Percentiles rank a stretch among this genome's conserved stretches.
phyloP scores from a whole-genome alignment of 75 land plant genomes.

The Selaginella moellendorffii region DNA sequence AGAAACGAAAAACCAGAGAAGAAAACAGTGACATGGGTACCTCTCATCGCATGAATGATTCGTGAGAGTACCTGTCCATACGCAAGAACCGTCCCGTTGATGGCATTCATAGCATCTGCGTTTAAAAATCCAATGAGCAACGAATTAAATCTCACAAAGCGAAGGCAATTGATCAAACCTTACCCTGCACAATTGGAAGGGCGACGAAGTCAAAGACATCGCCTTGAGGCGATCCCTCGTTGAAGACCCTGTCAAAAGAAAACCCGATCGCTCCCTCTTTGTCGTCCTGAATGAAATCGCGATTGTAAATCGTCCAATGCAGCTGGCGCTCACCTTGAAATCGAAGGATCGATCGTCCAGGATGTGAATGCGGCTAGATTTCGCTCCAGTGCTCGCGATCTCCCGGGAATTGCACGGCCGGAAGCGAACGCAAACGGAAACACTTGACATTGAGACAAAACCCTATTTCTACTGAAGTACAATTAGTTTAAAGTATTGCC shows the following conservation, averaged over 20 bases:
- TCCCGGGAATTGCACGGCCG: slow-evolving; percentile 46
- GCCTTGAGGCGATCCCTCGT: slow-evolving; percentile 44
- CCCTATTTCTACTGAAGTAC: too few species aligned
- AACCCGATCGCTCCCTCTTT: slow-evolving; percentile 50
- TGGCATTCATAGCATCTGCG: slow-evolving; percentile 50
- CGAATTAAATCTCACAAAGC: not conserved
- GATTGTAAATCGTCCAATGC: not conserved
- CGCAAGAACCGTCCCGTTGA: slow-evolving; percentile 60
- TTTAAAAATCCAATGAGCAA: not conserved
- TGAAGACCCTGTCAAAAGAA: slow-evolving; percentile 56
- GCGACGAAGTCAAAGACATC: slow-evolving; percentile 63
- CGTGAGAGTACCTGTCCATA: slow-evolving; percentile 57
- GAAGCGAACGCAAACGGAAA: slow-evolving; percentile 54
- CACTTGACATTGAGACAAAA: slow-evolving; percentile 63
- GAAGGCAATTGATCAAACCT: not conserved
- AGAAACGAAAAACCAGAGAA: slow-evolving; percentile 4
- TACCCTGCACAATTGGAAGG: slow-evolving; percentile 56
- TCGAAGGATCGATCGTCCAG: slow-evolving; percentile 39
- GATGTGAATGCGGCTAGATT: slow-evolving; percentile 16
- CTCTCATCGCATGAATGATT: not conserved
- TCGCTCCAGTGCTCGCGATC: slow-evolving; percentile 17
- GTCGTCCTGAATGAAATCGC: slow-evolving; percentile 28
- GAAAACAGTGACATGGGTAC: not conserved
- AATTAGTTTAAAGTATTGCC: too few species aligned
- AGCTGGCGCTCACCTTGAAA: slow-evolving; percentile 39